Percentiles rank a stretch among this genome's conserved stretches.
phyloP scores from a whole-genome alignment of 345 rosid species.

The Draba incana region DNA sequence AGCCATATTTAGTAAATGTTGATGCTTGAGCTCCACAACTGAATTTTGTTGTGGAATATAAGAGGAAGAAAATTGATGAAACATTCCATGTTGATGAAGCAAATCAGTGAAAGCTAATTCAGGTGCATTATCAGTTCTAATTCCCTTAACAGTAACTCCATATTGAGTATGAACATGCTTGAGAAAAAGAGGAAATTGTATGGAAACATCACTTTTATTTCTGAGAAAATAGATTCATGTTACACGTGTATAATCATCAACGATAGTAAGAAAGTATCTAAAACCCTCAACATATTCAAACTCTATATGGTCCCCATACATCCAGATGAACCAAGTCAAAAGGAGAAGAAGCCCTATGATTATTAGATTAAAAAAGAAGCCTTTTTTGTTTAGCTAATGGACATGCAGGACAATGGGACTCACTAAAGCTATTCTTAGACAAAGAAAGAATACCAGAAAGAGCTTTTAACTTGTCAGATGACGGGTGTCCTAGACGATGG shows the following conservation, averaged over 20 bases:
- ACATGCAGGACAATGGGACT: too few species aligned
- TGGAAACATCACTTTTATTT: background rate
- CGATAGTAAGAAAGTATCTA: background rate
- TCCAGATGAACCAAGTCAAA: background rate
- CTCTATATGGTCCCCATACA: background rate
- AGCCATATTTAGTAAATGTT: background rate
- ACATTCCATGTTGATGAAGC: background rate
- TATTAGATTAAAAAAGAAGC: background rate
- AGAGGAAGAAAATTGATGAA: too few species aligned
- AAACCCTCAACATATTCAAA: background rate
- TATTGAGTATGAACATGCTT: background rate
- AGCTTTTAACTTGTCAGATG: background rate
- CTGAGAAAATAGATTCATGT: background rate
- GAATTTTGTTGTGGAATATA: too few species aligned
- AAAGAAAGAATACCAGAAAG: too few species aligned
- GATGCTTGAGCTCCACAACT: too few species aligned
- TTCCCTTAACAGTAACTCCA: background rate
- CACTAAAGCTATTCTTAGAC: too few species aligned
- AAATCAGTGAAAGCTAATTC: background rate
- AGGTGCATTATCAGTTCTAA: background rate
- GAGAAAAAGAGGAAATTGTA: fast-evolving
- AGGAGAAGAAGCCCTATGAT: background rate
- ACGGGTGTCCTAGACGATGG: too few species aligned
- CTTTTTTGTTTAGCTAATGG: too few species aligned
- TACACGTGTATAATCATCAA: background rate